Conservation (phyloP, 129 eudicot genomes). For the Helichrysum umbraculigerum region DNA sequence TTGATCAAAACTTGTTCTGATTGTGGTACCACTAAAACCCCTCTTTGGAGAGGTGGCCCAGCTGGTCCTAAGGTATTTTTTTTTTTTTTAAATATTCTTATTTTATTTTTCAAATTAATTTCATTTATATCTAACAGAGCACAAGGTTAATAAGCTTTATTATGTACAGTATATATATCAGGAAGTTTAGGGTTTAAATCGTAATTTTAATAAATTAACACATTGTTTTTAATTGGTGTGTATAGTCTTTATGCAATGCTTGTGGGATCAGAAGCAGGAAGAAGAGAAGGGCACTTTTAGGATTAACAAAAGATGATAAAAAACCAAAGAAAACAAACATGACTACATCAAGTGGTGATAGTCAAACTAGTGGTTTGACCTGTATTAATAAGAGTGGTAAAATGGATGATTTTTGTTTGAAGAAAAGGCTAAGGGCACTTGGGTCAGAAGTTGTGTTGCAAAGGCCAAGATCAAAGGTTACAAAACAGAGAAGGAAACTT, state of each 20-base stretch:
- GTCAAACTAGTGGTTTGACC: slow-evolving; percentile 41
- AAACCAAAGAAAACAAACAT: slow-evolving; percentile 46
- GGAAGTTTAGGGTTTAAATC: neutral
- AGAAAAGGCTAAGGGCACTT: slow-evolving; percentile 51
- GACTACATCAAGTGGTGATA: slow-evolving; percentile 23
- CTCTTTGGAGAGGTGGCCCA: slow-evolving; percentile 99
- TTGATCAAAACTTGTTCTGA: slow-evolving; percentile 69
- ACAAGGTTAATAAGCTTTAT: too few relatives aligned
- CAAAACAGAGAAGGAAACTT: slow-evolving; percentile 54
- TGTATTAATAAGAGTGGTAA: slow-evolving; percentile 31
- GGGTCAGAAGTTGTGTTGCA: slow-evolving; percentile 74
- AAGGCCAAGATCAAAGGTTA: slow-evolving; percentile 79
- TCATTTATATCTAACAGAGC: too few relatives aligned
- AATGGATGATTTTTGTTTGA: slow-evolving; percentile 42
- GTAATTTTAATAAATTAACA: slow-evolving; percentile 8
- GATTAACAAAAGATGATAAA: slow-evolving; percentile 61
- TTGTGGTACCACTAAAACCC: slow-evolving; percentile 95
- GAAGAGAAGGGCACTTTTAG: slow-evolving; percentile 77
- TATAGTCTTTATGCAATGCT: slow-evolving; percentile 84
- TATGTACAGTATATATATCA: too few relatives aligned
- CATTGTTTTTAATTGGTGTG: slow-evolving; percentile 15
- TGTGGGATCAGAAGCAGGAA: slow-evolving; percentile 98
- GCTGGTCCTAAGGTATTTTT: slow-evolving; percentile 89
- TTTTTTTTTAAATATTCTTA: neutral
- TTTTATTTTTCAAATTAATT: neutral